Evolutionary conservation across 345 rosid genomes (phyloP).

Genomic region (Linum usitatissimum): DNA sequence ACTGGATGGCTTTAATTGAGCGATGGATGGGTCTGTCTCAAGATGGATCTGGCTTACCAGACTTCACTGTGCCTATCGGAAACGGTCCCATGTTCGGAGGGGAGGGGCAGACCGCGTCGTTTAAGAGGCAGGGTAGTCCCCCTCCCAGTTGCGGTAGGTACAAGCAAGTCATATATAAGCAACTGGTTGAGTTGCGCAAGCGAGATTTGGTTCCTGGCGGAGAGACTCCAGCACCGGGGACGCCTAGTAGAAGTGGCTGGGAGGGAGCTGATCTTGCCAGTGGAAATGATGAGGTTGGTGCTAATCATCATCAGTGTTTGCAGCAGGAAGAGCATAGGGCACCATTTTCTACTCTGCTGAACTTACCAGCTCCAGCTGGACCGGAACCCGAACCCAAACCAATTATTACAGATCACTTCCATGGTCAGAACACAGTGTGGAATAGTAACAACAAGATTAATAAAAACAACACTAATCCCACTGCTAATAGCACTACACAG

Average conservation of each 20-base stretch:
- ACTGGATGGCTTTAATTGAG: conserved; percentile 27
- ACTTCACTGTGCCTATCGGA: conserved; percentile 49
- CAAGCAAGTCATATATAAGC: conserved; percentile 48
- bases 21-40: conserved; percentile 11
- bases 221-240: conserved; percentile 31
- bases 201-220: conserved; percentile 23
- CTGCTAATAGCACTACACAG: neutral
- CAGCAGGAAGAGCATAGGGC: conserved; percentile 13
- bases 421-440: conserved; percentile 26
- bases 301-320: neutral
- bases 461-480: neutral
- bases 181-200: conserved; percentile 51
- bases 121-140: conserved; percentile 21
- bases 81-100: conserved; percentile 6
- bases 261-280: conserved; percentile 13
- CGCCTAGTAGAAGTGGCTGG: conserved; percentile 22
- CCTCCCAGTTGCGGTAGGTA: conserved; percentile 35
- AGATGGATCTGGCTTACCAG: conserved; percentile 18
- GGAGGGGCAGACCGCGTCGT: conserved; percentile 7
- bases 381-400: conserved; percentile 9
- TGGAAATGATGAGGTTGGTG: conserved; percentile 8
- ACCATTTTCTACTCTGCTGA: conserved; percentile 29
- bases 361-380: conserved; percentile 27
- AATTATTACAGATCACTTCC: conserved; percentile 2
- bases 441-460: conserved; percentile 12